Evolutionary conservation across 768 basidiomycete species (phyloP), one percentile per base, ranked within the genome.

Genomic region (Psilocybe cyanescens): DNA sequence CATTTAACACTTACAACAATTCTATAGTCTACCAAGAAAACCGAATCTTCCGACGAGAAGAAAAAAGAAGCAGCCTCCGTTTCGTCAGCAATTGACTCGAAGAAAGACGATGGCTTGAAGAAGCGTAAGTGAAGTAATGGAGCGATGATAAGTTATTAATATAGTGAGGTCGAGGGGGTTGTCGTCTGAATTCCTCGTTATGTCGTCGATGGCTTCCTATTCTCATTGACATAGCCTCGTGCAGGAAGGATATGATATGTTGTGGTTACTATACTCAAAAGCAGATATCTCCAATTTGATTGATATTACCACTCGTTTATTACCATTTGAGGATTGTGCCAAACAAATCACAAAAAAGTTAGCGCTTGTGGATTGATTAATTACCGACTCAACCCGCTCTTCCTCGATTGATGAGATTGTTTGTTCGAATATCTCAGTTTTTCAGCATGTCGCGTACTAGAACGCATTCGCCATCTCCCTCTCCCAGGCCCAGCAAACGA

Each of bases 41-140:
- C 87, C 41, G 91, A 91, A 64, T 82, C 84, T 0, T 81, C 86
- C 8, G 75, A 88, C 64, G 86, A 89, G 82, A 81, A 81, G 72
- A 86, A 88, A 78, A 76, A 80, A 24, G 85, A 89, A 41, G 76
- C 80, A 46, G 82, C 86, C 3, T 87, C 91, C 57, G 87, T 89
- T 62, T 88, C 90, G 4, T 78, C 89, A 59, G 89, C 91, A 30
- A 88, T 89, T 67, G 89, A 83, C 39, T 85, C 86, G 63, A 89
- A 92, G 83, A 86, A 88, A 79, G 85, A 87, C 9, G 89, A 91
- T 63, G 80, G 79, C 46, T 74, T 87, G 63, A 94, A 91, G 84
- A 94, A 92, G 82, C 89, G 92, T 68, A 82, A 79, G 67, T 65
- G 61, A 74, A 73, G 63, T 70, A 69, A 69, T 66, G 53, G 65